phyloP scores from a whole-genome alignment of 1,139 yeast genomes.

The Magnusiomyces paraingens region DNA sequence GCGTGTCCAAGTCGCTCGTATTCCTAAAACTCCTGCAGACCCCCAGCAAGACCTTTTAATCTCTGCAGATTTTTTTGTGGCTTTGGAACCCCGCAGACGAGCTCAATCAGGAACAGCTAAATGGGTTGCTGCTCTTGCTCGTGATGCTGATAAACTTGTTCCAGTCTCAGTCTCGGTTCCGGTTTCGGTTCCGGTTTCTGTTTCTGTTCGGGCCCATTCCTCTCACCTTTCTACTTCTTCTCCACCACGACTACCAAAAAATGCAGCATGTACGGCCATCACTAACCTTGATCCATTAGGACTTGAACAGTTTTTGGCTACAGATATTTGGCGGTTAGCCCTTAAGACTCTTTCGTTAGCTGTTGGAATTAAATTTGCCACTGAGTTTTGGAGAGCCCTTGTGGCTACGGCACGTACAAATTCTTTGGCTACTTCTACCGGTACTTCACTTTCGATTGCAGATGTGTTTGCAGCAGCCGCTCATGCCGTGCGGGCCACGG shows the following conservation, averaged over 20 bases:
- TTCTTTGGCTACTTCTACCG: background rate
- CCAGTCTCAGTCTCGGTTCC: too few species aligned
- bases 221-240: too few species aligned
- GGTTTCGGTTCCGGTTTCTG: too few species aligned
- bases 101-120: slow-evolving; percentile 26
- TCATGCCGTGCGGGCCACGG: too few species aligned
- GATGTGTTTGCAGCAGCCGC: too few species aligned
- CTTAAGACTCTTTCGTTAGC: slow-evolving; percentile 1
- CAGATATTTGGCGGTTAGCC: background rate
- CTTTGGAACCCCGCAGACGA: slow-evolving; percentile 12
- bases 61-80: background rate
- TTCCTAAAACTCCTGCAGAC: background rate
- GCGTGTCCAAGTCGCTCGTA: too few species aligned
- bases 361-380: too few species aligned
- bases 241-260: too few species aligned
- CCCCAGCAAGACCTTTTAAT: background rate
- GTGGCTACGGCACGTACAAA: background rate
- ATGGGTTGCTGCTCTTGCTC: slow-evolving; percentile 27
- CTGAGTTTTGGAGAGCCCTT: too few species aligned
- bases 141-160: too few species aligned
- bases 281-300: background rate
- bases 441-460: background rate
- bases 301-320: background rate
- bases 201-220: too few species aligned
- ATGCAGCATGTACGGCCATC: too few species aligned